These are phyloP conservation scores for Cyclostephanos tholiformis DNA, from an alignment of 108 stramenopile genomes.

Conservation along the genomic window DNA sequence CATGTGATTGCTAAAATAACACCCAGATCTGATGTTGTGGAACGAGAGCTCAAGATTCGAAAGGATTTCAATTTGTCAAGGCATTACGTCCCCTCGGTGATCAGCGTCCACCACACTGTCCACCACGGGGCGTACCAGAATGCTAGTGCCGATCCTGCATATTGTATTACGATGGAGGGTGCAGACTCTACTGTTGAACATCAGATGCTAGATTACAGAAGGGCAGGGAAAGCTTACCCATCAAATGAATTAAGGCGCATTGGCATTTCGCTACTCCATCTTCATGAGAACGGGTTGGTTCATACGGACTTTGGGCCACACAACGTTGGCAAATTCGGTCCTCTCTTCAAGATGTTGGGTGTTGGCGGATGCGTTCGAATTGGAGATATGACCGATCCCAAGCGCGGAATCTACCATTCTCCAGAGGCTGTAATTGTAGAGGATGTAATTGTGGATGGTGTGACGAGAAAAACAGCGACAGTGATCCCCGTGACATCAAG, in stretches of 20 bases:
- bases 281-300: conserved; percentile 87
- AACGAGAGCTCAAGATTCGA: conserved; percentile 82
- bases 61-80: conserved; percentile 87
- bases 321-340: conserved; percentile 88
- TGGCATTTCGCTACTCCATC: conserved; percentile 82
- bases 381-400: conserved; percentile 74
- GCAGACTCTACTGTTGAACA: conserved; percentile 91
- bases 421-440: conserved; percentile 81
- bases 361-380: conserved; percentile 82
- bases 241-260: conserved; percentile 83
- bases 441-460: conserved; percentile 47
- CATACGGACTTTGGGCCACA: conserved; percentile 92
- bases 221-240: conserved; percentile 76
- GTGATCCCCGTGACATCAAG: conserved; percentile 34
- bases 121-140: conserved; percentile 90
- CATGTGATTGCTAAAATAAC: conserved; percentile 92
- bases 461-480: conserved; percentile 45
- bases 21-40: conserved; percentile 85
- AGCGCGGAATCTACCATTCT: conserved; percentile 86
- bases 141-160: conserved; percentile 90
- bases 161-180: conserved; percentile 92
- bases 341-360: conserved; percentile 83
- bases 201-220: conserved; percentile 85
- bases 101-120: conserved; percentile 91
- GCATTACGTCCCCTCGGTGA: conserved; percentile 89